phyloP scores from a whole-genome alignment of 306 rosid genomes.

The Quercus engelmannii region DNA sequence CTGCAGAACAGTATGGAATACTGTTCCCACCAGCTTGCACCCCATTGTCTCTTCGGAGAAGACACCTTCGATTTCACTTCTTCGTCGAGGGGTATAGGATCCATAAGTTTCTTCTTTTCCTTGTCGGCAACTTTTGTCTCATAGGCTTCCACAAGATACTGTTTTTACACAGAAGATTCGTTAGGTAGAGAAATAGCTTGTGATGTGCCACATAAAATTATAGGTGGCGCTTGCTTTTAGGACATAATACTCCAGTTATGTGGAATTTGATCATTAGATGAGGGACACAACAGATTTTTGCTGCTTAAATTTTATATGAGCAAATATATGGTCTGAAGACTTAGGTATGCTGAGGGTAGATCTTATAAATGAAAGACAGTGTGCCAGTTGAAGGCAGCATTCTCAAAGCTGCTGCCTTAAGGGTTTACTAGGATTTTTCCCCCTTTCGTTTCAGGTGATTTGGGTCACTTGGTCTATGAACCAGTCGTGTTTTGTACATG shows the following conservation, averaged over 20 bases:
- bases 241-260: background rate
- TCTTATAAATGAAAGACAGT: background rate
- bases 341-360: background rate
- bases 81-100: conserved; percentile 60
- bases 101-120: conserved; percentile 70
- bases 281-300: background rate
- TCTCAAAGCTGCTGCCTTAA: background rate
- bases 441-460: background rate
- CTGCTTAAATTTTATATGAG: background rate
- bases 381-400: background rate
- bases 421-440: background rate
- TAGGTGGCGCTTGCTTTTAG: background rate
- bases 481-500: background rate
- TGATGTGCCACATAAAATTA: background rate
- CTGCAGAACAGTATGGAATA: conserved; percentile 65
- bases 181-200: background rate
- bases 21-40: conserved; percentile 87
- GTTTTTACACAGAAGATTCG: conserved; percentile 16
- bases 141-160: conserved; percentile 88
- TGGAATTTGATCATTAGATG: background rate
- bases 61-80: conserved; percentile 54
- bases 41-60: conserved; percentile 63
- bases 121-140: conserved; percentile 69
- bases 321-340: background rate
- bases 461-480: background rate